Base-by-base conservation (phyloP, 164 flowering plant genomes). In the Buxus sempervirens region DNA sequence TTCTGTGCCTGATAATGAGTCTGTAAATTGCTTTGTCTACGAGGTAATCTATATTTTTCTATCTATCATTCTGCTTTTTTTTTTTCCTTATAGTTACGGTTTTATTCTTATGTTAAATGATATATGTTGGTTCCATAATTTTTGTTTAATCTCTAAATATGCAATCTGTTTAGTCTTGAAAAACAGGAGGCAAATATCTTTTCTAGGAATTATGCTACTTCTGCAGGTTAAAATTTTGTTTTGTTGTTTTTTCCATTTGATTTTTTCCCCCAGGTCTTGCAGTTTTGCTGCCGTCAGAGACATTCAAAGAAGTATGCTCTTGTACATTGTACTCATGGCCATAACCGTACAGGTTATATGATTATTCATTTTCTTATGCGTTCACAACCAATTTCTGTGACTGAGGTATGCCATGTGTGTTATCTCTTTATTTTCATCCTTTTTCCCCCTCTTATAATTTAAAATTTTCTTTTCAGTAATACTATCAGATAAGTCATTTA, bases 271-370 rank as follows among this genome's bases (percentile, higher is more conserved):
- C 85, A 95, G 99, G 97, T 95, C 32, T 63, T 82, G 48, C 93
- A 88, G 63, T 96, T 87, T 72, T 66, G 83, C n/a, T 69, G 74
- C 53, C 93, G 93, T 57, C 96, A 84, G 62, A 90, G 84, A 71
- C 88, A 80, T 32, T 58, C 89, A 27, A 92, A 88, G 82, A 96
- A 86, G 75, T 82, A 77, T 78, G 78, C 90, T 76, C 84, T 96
- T 72, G 97, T 96, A 18, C 99, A 96, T 60, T 96, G 99, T 70
- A 96, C 99, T 9, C 99, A 93, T 79, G 99, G 99, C 63, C 96
- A 91, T 76, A 96, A 96, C 70, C 96, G 99, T 26, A 96, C 99
- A n/a, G 99, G 99, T 58, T 96, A 76, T 68, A 96, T 96, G 99
- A 91, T 91, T 22, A 75, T 86, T 71, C 90, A 96, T 73, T 93